Percentiles rank a stretch among this genome's conserved stretches.
phyloP scores from a whole-genome alignment of 257 asterid species.

The Thymus mandschuricus region DNA sequence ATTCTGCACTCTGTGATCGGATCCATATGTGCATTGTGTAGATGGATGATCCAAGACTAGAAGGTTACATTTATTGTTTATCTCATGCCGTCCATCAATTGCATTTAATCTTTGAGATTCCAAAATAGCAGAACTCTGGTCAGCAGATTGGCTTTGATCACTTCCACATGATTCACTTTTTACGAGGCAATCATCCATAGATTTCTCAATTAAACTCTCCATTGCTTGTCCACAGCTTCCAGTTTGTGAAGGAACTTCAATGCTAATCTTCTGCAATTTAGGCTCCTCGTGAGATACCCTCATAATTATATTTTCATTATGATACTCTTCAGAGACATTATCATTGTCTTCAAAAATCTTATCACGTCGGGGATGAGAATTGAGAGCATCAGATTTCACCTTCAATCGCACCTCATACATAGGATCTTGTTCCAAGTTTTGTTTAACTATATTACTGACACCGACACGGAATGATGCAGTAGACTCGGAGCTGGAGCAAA shows the following conservation, averaged over 20 bases:
- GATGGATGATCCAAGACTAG: constrained; percentile 38
- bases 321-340: constrained; percentile 32
- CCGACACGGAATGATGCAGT: constrained; percentile 38
- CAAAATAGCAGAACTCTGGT: constrained; percentile 23
- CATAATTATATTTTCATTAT: constrained; percentile 30
- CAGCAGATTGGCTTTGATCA: constrained; percentile 14
- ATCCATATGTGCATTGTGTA: constrained; percentile 32
- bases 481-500: constrained; percentile 41
- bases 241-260: constrained; percentile 38
- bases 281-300: constrained; percentile 36
- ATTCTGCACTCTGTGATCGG: constrained; percentile 34
- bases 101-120: constrained; percentile 39
- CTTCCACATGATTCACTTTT: constrained; percentile 38
- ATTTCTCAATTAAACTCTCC: constrained; percentile 27
- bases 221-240: constrained; percentile 32
- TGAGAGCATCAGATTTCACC: constrained; percentile 36
- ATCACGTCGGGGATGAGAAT: constrained; percentile 31
- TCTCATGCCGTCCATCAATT: constrained; percentile 33
- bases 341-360: constrained; percentile 22
- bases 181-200: constrained; percentile 26
- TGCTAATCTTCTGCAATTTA: constrained; percentile 43
- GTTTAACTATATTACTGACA: constrained; percentile 37
- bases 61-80: constrained; percentile 26
- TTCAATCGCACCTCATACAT: constrained; percentile 36
- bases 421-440: constrained; percentile 36